Conservation (phyloP, 78 protist species). For the Chrysochromulina tobinii region DNA sequence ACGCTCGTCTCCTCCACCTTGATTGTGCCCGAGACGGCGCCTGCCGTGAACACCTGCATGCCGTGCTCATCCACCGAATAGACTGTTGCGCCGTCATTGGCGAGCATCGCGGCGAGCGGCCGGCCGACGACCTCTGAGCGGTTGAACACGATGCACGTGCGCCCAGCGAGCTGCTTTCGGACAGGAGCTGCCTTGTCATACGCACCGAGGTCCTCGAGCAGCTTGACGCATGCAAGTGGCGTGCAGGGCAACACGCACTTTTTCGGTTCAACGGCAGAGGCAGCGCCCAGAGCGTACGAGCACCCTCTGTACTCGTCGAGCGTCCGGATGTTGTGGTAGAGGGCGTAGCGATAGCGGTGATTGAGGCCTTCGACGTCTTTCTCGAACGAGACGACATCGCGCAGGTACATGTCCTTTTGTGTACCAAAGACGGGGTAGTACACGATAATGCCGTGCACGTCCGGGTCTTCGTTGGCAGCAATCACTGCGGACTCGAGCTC, state of each 20-base stretch:
- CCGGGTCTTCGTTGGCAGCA: slow-evolving; percentile 59
- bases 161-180: slow-evolving; percentile 34
- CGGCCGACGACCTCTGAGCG: slow-evolving; percentile 59
- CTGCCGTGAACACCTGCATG: neutral
- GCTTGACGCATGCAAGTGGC: slow-evolving; percentile 73
- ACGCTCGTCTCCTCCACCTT: slow-evolving; percentile 55
- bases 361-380: slow-evolving; percentile 83
- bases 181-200: neutral
- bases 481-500: slow-evolving; percentile 64
- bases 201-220: slow-evolving; percentile 57
- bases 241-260: slow-evolving; percentile 75
- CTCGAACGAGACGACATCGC: slow-evolving; percentile 50
- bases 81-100: slow-evolving; percentile 54
- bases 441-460: slow-evolving; percentile 76
- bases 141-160: slow-evolving; percentile 26
- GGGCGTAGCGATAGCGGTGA: slow-evolving; percentile 63
- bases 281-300: neutral
- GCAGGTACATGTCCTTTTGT: slow-evolving; percentile 67
- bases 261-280: neutral
- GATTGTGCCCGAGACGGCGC: slow-evolving; percentile 38
- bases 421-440: slow-evolving; percentile 83
- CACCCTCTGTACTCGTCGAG: slow-evolving; percentile 29
- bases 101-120: slow-evolving; percentile 68
- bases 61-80: slow-evolving; percentile 39
- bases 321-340: slow-evolving; percentile 65